These are phyloP conservation scores for Adansonia rubrostipa DNA, from an alignment of 441 rosid genomes.

Conservation along the genomic window DNA sequence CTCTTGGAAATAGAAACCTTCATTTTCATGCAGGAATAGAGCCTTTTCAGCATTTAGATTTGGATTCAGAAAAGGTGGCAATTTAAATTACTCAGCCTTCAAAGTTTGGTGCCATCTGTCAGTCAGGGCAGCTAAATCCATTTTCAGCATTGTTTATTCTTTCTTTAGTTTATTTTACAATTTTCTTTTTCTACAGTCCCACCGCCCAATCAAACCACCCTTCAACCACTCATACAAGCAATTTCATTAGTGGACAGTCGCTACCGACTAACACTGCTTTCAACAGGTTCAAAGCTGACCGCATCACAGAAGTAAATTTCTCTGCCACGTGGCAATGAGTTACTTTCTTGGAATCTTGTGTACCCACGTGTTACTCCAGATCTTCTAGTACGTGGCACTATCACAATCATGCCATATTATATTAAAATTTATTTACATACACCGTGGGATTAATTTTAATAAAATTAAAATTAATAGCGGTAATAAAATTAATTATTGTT, in stretches of 20 bases:
- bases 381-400: conserved; percentile 30
- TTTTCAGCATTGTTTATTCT: background rate
- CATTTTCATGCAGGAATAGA: conserved; percentile 16
- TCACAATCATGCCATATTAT: background rate
- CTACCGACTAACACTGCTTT: background rate
- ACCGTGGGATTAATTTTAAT: too few species aligned
- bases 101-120: conserved; percentile 28
- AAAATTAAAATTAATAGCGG: too few species aligned
- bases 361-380: background rate
- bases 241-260: conserved; percentile 21
- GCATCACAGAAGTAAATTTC: background rate
- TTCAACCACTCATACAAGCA: conserved; percentile 20
- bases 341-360: conserved; percentile 3
- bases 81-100: background rate
- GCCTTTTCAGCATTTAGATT: background rate
- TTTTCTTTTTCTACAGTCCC: conserved; percentile 22
- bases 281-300: conserved; percentile 2
- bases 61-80: background rate
- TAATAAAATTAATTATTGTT: too few species aligned
- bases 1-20: background rate
- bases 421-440: too few species aligned
- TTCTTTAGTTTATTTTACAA: background rate
- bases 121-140: background rate
- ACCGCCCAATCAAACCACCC: background rate
- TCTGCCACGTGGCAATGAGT: conserved; percentile 23